phyloP scores from a whole-genome alignment of 176 grass and related monocot genomes.

The Musa troglodytarum region DNA sequence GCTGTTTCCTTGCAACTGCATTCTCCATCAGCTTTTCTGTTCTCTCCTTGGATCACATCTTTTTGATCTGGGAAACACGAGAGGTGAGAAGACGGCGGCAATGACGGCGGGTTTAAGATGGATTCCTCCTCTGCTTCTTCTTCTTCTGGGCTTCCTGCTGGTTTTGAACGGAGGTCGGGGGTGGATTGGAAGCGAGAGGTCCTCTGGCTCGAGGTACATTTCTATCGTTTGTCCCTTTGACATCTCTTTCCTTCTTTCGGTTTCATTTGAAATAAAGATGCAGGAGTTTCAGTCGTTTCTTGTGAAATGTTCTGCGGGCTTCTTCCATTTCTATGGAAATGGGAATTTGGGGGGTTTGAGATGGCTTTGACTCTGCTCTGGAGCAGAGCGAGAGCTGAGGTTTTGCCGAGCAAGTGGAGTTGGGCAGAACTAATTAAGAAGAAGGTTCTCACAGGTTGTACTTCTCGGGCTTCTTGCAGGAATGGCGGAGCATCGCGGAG shows the following conservation, averaged over 20 bases:
- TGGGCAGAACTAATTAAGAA: background rate
- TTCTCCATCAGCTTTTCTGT: too few species aligned
- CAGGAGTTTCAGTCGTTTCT: background rate
- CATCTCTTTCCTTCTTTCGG: background rate
- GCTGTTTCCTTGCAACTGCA: too few species aligned
- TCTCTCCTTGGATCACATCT: too few species aligned
- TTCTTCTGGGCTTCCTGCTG: background rate
- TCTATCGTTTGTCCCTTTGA: background rate
- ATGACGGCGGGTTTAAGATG: background rate
- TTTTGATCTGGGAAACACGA: too few species aligned
- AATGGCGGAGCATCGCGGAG: background rate
- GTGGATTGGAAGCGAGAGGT: background rate
- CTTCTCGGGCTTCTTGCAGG: background rate
- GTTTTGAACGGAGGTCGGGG: background rate
- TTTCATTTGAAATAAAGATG: background rate
- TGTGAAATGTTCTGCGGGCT: background rate
- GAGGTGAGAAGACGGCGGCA: background rate
- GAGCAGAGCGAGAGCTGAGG: background rate
- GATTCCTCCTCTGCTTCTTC: background rate
- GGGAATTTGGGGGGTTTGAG: background rate
- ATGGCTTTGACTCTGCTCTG: background rate
- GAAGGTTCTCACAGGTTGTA: background rate
- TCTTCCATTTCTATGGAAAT: too few species aligned
- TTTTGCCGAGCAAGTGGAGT: background rate
- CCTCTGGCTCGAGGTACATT: conserved; percentile 4